Percentiles rank a stretch among this genome's conserved stretches.
phyloP scores from a whole-genome alignment of 805 yeast genomes.

The Tetrapisispora taiwanensis region DNA sequence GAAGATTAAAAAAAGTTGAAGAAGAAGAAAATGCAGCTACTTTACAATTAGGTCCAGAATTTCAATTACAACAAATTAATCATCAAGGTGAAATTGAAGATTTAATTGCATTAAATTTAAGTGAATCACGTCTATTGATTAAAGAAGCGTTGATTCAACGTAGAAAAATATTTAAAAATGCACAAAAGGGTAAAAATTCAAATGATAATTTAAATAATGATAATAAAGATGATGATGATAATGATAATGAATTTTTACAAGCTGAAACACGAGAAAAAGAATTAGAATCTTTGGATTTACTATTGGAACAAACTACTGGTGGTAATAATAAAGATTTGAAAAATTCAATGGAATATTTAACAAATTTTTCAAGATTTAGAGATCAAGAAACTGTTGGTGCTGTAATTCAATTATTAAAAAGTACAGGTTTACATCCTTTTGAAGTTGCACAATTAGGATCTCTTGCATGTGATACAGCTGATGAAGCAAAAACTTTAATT shows the following conservation, averaged over 20 bases:
- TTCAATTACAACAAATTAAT: conserved; percentile 66
- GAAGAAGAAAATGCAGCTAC: conserved; percentile 90
- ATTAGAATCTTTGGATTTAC: conserved; percentile 24
- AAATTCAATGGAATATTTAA: conserved; percentile 79
- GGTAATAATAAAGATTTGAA: conserved; percentile 82
- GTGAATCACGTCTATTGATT: conserved; percentile 83
- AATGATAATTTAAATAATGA: conserved; percentile 7
- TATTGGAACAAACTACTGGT: conserved; percentile 35
- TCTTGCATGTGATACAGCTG: conserved; percentile 90
- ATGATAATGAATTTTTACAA: conserved; percentile 30
- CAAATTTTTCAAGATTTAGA: conserved; percentile 80
- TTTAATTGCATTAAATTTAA: conserved; percentile 73
- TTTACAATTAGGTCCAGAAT: conserved; percentile 86
- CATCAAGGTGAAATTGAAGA: conserved; percentile 72
- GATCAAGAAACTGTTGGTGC: conserved; percentile 90
- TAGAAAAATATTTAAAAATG: conserved; percentile 41
- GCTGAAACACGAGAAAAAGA: conserved; percentile 40
- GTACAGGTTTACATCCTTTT: conserved; percentile 81
- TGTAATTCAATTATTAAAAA: conserved; percentile 73
- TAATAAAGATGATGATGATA: conserved; percentile 21
- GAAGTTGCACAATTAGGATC: conserved; percentile 87
- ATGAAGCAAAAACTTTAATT: conserved; percentile 88
- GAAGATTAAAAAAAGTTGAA: conserved; percentile 55
- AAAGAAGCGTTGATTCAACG: conserved; percentile 82
- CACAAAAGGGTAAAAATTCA: conserved; percentile 9